phyloP scores from a whole-genome alignment of 2,329 filamentous ascomycete species.

The Claviceps purpurea region DNA sequence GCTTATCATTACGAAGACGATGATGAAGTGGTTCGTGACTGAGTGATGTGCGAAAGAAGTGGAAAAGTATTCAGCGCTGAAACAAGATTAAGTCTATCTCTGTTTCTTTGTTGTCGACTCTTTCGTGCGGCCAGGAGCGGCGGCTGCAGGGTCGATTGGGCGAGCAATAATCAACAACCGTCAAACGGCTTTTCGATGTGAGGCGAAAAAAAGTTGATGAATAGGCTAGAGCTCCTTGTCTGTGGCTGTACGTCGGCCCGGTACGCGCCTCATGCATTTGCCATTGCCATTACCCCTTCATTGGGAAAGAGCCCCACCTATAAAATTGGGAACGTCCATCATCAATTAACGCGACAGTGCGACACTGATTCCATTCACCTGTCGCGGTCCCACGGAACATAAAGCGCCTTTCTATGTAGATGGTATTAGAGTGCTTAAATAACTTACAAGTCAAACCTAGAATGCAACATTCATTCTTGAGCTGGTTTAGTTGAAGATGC shows the following conservation, averaged over 20 bases:
- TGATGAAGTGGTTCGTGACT: not conserved
- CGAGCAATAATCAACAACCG: not conserved
- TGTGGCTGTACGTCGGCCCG: not conserved
- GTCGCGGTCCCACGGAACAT: too few species aligned
- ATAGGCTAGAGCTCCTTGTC: not conserved
- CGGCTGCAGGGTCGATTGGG: not conserved
- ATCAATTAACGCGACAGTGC: too few species aligned
- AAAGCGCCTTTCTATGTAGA: too few species aligned
- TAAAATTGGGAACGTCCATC: not conserved
- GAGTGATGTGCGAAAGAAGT: not conserved
- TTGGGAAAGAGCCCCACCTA: not conserved
- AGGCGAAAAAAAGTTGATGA: not conserved
- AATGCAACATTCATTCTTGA: too few species aligned
- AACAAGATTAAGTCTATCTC: not conserved
- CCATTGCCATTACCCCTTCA: not conserved
- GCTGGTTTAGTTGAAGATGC: too few species aligned
- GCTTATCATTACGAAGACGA: not conserved
- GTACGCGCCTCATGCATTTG: not conserved
- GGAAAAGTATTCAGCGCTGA: not conserved
- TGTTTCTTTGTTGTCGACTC: not conserved
- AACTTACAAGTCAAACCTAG: too few species aligned
- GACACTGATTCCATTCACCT: too few species aligned
- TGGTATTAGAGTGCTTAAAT: too few species aligned
- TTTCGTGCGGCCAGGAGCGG: not conserved
- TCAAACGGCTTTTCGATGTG: not conserved